Evolutionary conservation across 225 moss, liverwort and hornwort species (phyloP), one percentile per base, ranked within the genome.

Genomic region (Pseudoscleropodium purum): DNA sequence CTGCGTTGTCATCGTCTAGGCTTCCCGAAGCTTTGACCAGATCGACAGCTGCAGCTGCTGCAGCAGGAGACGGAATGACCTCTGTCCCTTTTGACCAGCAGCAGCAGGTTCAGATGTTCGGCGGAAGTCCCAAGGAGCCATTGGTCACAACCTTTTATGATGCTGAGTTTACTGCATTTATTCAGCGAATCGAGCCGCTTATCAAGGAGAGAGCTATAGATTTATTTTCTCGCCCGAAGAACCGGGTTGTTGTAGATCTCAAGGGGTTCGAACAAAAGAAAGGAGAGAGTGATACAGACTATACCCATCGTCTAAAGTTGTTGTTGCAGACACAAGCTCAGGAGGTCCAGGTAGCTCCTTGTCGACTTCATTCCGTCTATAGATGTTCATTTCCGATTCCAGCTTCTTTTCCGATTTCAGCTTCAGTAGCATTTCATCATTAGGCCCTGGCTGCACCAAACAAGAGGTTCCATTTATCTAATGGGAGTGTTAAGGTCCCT

Each of bases 81-180:
- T 94, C 95, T 80, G 91, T 96, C 52, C 91, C 92, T 30, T 90
- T 90, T 82, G 93, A 92, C 88, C 91, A 94, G 81, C 94, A 95
- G 87, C 93, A 90, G 86, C 87, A 90, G 79, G 90, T 89, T 54
- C 88, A 90, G 80, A 91, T 89, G 81, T 89, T 90, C 36, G 92
- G 81, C 78, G 92, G 82, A 66, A 90, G 87, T 79, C 70, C 82
- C 57, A 62, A 81, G 56, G 99, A 97, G 88, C 95, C 97, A 51
- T 84, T 96, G 84, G 94, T 99, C 52, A 99, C 97, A 76, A 97
- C 97, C 13, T 99, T 99, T 89, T 99, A 97, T 83, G 97, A 97
- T 90, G 94, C 94, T 30, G 95, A 97, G 86, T 97, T 99, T 83
- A 95, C 95, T 24, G 80, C 95, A 76, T 97, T 79, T 91, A 94